Conservation (phyloP, 2,329 filamentous ascomycete genomes). For the Phaeosphaeriaceae sp. region DNA sequence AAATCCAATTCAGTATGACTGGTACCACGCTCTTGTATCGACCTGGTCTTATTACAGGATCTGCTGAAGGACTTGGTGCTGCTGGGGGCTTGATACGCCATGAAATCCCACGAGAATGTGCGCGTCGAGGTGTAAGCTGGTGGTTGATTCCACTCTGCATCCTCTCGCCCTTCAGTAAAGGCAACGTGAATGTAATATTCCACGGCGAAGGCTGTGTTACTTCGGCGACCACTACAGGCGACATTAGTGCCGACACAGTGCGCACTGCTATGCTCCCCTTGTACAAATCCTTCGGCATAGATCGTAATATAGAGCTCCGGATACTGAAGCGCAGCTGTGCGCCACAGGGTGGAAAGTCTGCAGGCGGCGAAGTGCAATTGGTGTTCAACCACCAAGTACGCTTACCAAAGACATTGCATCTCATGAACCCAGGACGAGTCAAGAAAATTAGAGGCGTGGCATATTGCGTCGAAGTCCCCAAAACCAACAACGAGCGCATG, state of each 20-base stretch:
- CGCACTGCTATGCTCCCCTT: constrained; percentile 90
- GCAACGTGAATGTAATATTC: constrained; percentile 87
- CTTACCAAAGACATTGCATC: constrained; percentile 89
- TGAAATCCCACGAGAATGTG: constrained; percentile 76
- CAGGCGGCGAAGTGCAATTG: constrained; percentile 91
- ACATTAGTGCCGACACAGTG: constrained; percentile 91
- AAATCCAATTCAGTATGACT: constrained; percentile 94
- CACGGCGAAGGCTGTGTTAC: constrained; percentile 93
- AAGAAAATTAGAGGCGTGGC: constrained; percentile 91
- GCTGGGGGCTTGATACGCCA: constrained; percentile 78
- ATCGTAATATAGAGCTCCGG: constrained; percentile 81
- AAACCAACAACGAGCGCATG: constrained; percentile 92
- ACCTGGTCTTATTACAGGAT: constrained; percentile 89
- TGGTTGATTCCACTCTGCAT: constrained; percentile 89
- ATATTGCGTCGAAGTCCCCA: constrained; percentile 89
- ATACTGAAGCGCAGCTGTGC: constrained; percentile 75
- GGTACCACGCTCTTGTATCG: constrained; percentile 92
- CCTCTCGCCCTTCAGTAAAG: constrained; percentile 90
- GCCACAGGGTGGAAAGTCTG: constrained; percentile 76
- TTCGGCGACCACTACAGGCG: constrained; percentile 78
- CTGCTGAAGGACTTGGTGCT: constrained; percentile 75
- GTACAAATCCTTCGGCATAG: constrained; percentile 89
- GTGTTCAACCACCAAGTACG: constrained; percentile 92
- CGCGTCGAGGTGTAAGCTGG: constrained; percentile 83
- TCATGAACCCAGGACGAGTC: constrained; percentile 82